Percentiles rank a stretch among this genome's conserved stretches.
Conservation (phyloP, 208 protist genomes). For the Trichomonas tenax region DNA sequence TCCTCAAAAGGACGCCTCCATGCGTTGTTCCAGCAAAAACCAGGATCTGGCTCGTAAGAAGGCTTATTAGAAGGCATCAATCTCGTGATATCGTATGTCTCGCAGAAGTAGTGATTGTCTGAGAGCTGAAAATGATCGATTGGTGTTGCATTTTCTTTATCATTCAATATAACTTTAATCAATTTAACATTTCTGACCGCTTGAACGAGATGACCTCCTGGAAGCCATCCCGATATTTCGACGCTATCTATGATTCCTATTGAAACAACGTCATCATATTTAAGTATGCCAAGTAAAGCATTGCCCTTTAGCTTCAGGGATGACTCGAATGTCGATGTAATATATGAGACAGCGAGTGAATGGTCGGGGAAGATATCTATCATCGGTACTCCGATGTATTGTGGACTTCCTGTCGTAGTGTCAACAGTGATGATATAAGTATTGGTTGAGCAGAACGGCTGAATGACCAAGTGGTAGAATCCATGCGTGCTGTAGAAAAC, state of each 20-base stretch:
- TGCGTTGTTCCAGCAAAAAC: background rate
- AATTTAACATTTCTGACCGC: background rate
- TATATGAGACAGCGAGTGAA: background rate
- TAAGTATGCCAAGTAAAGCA: background rate
- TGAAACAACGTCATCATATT: background rate
- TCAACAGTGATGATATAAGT: background rate
- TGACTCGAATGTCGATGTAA: background rate
- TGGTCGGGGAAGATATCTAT: background rate
- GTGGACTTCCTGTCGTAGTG: background rate
- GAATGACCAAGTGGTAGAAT: background rate
- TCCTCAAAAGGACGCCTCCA: background rate
- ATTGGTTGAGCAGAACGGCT: background rate
- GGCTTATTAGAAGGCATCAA: background rate
- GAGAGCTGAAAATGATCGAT: background rate
- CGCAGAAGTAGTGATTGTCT: background rate
- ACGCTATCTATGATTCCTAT: background rate
- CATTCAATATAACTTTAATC: background rate
- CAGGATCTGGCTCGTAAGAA: background rate
- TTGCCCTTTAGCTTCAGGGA: background rate
- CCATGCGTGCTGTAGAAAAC: background rate
- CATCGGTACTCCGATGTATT: background rate
- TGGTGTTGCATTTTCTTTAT: background rate
- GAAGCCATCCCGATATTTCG: background rate
- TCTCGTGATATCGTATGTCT: background rate
- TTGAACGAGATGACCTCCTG: background rate